Evolutionary conservation across 331 rosid genomes (phyloP), one percentile per base, ranked within the genome.

Genomic region (Rhamnella rubrinervis): DNA sequence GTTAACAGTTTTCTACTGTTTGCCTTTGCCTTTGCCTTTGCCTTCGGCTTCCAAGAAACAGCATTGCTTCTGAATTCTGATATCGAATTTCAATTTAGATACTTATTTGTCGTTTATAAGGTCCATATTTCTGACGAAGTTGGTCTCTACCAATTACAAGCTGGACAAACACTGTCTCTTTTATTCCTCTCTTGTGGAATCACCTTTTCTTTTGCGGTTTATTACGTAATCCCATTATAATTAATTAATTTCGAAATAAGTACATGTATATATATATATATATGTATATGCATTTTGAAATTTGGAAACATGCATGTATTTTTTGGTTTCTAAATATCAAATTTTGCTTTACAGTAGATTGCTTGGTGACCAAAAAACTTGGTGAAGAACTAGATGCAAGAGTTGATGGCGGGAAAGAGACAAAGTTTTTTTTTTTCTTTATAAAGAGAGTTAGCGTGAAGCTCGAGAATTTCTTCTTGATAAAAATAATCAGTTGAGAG

Each of bases 61-160:
- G 67, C 58, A 53, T 41, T 44, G 46, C 23, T 18, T 14, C 55
- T 44, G 25, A 23, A 23, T 23, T 23, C 47, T 44, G 49, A 12
- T 44, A 44, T 12, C 49, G 49, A 44, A 44, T 44, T 44, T 16
- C 49, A 49, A 44, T 73, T 56, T 61, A 18, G 40, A 50, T 65
- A 2, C 65, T 71, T 40, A 6, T 41, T 11, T 63, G 16, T 25
- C 41, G 5, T 58, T 51, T 26, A 8, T 14, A 20, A 63, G 68
- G 58, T 76, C 81, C 70, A 70, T 77, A 71, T 51, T 59, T 65
- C 72, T 77, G 81, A 77, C 77, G 58, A 53, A 64, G 28, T 35
- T 37, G 20, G 41, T 55, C 39, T 13, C 72, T 37, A 55, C 17
- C 63, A 68, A 68, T 68, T 68, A 68, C 72, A 68, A 68, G 41